Percentiles rank a stretch among this genome's conserved stretches.
Conservation (phyloP, 495 filamentous ascomycete genomes). For the Clavariopsis aquatica region DNA sequence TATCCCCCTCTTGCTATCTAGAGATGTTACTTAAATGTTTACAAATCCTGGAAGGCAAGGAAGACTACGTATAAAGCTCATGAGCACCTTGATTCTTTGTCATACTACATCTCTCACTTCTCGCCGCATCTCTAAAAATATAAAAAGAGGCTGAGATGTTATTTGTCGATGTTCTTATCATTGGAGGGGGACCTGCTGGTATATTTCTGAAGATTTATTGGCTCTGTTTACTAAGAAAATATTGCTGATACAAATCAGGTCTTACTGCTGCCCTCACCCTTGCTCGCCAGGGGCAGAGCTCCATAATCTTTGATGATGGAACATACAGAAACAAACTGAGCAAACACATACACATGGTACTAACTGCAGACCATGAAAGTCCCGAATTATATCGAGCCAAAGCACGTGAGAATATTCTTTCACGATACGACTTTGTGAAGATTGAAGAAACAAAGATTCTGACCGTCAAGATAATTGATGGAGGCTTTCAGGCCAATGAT, state of each 20-base stretch:
- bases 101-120: too few species aligned
- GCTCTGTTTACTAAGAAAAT: too few species aligned
- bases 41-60: too few species aligned
- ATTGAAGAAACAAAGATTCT: conserved; percentile 36
- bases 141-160: too few species aligned
- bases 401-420: conserved; percentile 44
- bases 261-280: conserved; percentile 53
- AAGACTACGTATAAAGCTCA: too few species aligned
- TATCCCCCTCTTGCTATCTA: too few species aligned
- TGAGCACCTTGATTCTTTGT: too few species aligned
- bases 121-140: too few species aligned
- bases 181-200: too few species aligned
- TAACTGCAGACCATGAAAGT: conserved; percentile 48
- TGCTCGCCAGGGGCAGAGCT: conserved; percentile 51
- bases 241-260: conserved; percentile 37
- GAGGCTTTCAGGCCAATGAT: conserved; percentile 38
- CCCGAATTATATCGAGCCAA: conserved; percentile 26
- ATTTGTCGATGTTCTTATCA: too few species aligned
- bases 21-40: too few species aligned
- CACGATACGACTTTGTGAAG: conserved; percentile 49
- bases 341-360: conserved; percentile 57
- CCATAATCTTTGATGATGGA: conserved; percentile 54
- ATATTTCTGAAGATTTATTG: too few species aligned
- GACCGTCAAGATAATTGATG: conserved; percentile 45
- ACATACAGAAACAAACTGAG: conserved; percentile 53